These are phyloP conservation scores for Fusarium camptoceras DNA, from an alignment of 2,329 filamentous ascomycete species.

Conservation along the genomic window DNA sequence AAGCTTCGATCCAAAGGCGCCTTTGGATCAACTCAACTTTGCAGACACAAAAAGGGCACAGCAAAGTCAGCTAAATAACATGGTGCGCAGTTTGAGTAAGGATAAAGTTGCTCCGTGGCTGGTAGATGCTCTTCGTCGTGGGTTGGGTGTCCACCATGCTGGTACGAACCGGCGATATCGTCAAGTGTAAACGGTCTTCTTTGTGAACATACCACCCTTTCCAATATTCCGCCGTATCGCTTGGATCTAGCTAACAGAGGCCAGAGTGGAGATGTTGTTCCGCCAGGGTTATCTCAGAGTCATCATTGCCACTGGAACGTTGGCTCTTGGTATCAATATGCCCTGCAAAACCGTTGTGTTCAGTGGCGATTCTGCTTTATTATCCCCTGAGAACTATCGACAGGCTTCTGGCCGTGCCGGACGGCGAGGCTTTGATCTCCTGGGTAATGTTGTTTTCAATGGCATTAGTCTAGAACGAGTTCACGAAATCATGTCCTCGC, in stretches of 20 bases:
- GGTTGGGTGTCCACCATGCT: constrained; percentile 81
- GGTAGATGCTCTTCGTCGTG: constrained; percentile 71
- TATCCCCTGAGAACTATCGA: constrained; percentile 81
- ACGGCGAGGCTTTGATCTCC: constrained; percentile 81
- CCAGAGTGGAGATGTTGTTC: constrained; percentile 77
- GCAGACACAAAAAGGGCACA: constrained; percentile 70
- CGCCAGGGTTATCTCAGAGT: constrained; percentile 77
- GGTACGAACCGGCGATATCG: constrained; percentile 84
- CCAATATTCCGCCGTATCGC: background rate
- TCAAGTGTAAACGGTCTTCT: constrained; percentile 62
- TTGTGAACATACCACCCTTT: background rate
- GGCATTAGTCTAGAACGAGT: constrained; percentile 70
- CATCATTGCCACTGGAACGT: constrained; percentile 80
- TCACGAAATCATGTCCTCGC: constrained; percentile 76
- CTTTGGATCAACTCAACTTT: constrained; percentile 73
- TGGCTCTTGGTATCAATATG: constrained; percentile 85
- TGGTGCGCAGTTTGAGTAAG: constrained; percentile 56
- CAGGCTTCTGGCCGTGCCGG: constrained; percentile 83
- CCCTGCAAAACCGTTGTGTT: constrained; percentile 87
- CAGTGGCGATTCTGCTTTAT: constrained; percentile 76
- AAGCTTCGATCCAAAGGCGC: constrained; percentile 74
- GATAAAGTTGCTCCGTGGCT: constrained; percentile 63
- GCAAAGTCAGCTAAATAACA: constrained; percentile 67
- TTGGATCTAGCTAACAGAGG: constrained; percentile 5
- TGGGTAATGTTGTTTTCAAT: constrained; percentile 85